phyloP scores from a whole-genome alignment of 306 rosid genomes.

The Betula pendula region DNA sequence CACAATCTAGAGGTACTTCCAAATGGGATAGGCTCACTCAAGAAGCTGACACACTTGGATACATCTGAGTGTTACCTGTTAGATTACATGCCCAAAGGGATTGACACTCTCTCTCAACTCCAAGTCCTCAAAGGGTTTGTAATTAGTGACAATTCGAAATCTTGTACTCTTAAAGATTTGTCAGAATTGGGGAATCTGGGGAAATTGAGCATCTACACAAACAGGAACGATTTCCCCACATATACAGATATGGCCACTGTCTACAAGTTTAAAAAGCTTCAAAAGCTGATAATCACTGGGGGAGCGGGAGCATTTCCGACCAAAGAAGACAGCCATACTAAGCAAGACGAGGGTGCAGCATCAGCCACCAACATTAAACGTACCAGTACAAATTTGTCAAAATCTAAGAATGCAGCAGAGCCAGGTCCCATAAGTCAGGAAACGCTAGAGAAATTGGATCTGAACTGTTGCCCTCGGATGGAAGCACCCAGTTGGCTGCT shows the following conservation, averaged over 20 bases:
- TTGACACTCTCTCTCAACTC: conserved; percentile 5
- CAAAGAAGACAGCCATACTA: too few species aligned
- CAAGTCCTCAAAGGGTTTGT: conserved; percentile 33
- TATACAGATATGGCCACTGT: background rate
- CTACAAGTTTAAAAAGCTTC: background rate
- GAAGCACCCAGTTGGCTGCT: conserved; percentile 3
- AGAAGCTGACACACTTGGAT: conserved; percentile 31
- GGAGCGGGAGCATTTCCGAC: background rate
- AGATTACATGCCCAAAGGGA: conserved; percentile 20
- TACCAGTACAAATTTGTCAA: too few species aligned
- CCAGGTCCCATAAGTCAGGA: too few species aligned
- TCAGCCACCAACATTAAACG: too few species aligned
- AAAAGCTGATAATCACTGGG: accelerated
- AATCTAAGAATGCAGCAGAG: background rate
- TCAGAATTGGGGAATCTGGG: background rate
- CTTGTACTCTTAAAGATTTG: conserved; percentile 12
- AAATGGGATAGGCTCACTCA: background rate
- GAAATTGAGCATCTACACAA: conserved; percentile 25
- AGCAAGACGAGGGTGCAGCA: too few species aligned
- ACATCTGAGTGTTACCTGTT: conserved; percentile 36
- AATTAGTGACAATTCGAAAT: background rate
- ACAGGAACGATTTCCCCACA: background rate
- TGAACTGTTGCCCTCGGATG: conserved; percentile 12
- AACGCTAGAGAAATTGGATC: conserved; percentile 30
- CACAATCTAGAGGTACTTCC: conserved; percentile 34